These are phyloP conservation scores for Asparagopsis taxiformis DNA, from an alignment of 31 red algal species.

Conservation along the genomic window DNA sequence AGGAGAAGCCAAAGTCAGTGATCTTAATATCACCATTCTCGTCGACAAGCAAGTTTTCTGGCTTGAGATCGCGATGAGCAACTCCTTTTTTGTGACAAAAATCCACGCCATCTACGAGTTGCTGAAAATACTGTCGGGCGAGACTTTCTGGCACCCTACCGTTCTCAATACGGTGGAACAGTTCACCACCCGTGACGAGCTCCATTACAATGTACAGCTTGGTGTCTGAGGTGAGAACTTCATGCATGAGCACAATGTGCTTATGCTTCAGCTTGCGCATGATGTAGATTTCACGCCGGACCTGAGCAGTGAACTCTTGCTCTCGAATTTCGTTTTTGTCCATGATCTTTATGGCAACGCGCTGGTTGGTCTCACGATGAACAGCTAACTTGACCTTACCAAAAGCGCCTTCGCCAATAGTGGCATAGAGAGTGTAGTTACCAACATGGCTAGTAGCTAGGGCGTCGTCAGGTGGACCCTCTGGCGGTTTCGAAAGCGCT, in stretches of 20 bases:
- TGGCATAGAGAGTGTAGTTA: slow-evolving; percentile 66
- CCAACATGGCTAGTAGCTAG: slow-evolving; percentile 41
- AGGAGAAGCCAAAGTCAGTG: slow-evolving; percentile 91
- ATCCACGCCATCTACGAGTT: slow-evolving; percentile 86
- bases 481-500: no score
- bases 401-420: slow-evolving; percentile 71
- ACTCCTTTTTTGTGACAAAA: slow-evolving; percentile 88
- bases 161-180: slow-evolving; percentile 70
- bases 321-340: slow-evolving; percentile 81
- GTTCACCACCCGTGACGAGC: slow-evolving; percentile 88
- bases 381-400: slow-evolving; percentile 89
- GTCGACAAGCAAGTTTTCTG: slow-evolving; percentile 60
- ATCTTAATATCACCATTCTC: slow-evolving; percentile 86
- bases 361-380: slow-evolving; percentile 52
- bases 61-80: slow-evolving; percentile 82
- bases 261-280: slow-evolving; percentile 77
- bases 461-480: slow-evolving; percentile 20
- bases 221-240: slow-evolving; percentile 71
- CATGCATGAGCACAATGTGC: slow-evolving; percentile 80
- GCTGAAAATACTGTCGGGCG: slow-evolving; percentile 86
- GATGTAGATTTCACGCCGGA: slow-evolving; percentile 92
- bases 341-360: slow-evolving; percentile 91
- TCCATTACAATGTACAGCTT: slow-evolving; percentile 97
- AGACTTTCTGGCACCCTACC: slow-evolving; percentile 55
- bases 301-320: slow-evolving; percentile 67